A percentile compares a stretch with the other conserved stretches of the same genome.
phyloP scores from a whole-genome alignment of 2,329 filamentous ascomycete genomes.

The Trichoderma gracile region DNA sequence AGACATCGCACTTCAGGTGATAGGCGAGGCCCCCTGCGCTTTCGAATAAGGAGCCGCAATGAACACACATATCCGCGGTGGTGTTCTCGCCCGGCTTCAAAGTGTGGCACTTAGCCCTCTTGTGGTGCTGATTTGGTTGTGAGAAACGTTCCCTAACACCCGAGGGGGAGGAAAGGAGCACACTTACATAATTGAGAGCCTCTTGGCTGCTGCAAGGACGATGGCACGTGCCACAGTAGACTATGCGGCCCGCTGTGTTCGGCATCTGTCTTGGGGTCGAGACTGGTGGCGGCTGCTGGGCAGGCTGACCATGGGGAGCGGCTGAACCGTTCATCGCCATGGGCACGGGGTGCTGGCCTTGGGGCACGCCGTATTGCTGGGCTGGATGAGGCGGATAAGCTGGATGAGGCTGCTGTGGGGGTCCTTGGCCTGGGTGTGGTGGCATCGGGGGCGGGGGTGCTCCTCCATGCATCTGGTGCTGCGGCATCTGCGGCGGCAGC shows the following conservation, averaged over 20 bases:
- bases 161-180: too few species aligned
- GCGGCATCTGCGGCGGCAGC: constrained; percentile 14
- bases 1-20: constrained; percentile 49
- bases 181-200: constrained; percentile 38
- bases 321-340: neutral
- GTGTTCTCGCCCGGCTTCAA: neutral
- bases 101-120: constrained; percentile 18
- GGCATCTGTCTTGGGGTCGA: neutral
- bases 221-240: constrained; percentile 36
- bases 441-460: constrained; percentile 3
- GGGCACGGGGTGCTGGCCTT: neutral
- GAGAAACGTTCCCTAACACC: too few species aligned
- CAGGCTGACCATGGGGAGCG: neutral
- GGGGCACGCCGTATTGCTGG: neutral
- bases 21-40: constrained; percentile 46
- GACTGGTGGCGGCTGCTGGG: neutral
- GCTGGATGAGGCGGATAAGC: neutral
- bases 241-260: constrained; percentile 25
- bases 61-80: constrained; percentile 43
- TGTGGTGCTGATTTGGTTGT: constrained; percentile 14
- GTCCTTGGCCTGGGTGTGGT: constrained; percentile 9
- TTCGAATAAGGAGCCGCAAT: constrained; percentile 49
- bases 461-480: constrained; percentile 3
- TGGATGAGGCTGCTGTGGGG: neutral
- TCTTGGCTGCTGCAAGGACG: constrained; percentile 40